Conservation (phyloP, 1,284 basidiomycete species). For the Lentinus polychrous region DNA sequence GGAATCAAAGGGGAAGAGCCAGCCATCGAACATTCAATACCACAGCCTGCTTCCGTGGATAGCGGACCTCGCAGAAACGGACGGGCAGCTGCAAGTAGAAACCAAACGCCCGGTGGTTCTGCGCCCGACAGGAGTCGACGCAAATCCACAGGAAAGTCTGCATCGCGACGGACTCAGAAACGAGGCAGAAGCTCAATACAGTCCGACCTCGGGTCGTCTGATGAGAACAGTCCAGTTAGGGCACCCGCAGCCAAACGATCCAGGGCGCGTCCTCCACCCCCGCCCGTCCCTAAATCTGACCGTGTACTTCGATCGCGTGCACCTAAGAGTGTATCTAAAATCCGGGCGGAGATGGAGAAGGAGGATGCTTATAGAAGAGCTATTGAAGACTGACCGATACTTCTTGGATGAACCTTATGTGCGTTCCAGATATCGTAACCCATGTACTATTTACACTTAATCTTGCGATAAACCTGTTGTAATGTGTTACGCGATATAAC, state of each 20-base stretch:
- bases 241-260: constrained; percentile 4
- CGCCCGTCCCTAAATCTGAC: constrained; percentile 27
- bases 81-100: too few species aligned
- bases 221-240: constrained; percentile 1
- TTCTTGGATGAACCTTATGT: too few species aligned
- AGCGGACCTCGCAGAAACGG: background rate
- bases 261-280: background rate
- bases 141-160: background rate
- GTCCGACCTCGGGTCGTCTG: constrained; percentile 14
- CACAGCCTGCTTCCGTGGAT: background rate
- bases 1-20: constrained; percentile 5
- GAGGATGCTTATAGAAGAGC: constrained; percentile 44
- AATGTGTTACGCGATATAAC: too few species aligned
- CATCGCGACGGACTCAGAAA: constrained; percentile 18
- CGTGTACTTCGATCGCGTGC: constrained; percentile 46
- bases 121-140: too few species aligned
- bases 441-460: background rate
- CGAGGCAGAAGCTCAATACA: constrained; percentile 18
- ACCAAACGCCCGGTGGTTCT: too few species aligned
- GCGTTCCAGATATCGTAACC: background rate
- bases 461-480: too few species aligned
- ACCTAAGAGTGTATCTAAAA: constrained; percentile 39
- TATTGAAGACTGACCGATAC: constrained; percentile 12
- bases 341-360: constrained; percentile 38
- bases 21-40: constrained; percentile 4